Conservation (phyloP, 208 protist genomes). For the Acanthamoeba castellanii region DNA sequence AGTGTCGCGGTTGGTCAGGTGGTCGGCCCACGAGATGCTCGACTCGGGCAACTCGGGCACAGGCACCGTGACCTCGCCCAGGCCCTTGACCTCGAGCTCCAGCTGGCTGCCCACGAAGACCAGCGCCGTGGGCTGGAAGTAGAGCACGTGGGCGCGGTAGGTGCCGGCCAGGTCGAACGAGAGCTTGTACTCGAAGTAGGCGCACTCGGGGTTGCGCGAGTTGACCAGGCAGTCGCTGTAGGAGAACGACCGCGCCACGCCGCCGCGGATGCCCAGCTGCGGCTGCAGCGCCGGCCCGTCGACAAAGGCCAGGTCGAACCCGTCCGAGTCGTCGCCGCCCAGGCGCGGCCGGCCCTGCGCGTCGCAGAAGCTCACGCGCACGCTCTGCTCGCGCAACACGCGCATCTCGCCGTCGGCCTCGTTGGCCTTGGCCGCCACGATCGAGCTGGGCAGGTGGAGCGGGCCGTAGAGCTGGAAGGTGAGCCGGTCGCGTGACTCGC, state of each 20-base stretch:
- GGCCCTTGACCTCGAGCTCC: constrained; percentile 12
- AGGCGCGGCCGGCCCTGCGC: background rate
- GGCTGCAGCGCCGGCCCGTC: background rate
- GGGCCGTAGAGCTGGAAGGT: constrained; percentile 28
- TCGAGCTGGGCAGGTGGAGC: background rate
- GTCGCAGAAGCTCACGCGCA: background rate
- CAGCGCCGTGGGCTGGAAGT: background rate
- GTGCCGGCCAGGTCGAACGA: constrained; percentile 15
- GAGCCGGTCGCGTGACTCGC: background rate
- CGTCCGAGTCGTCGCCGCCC: background rate
- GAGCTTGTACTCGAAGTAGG: constrained; percentile 22
- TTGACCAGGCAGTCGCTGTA: background rate
- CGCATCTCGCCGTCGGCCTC: constrained; percentile 18
- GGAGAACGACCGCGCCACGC: background rate
- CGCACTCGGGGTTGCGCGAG: background rate
- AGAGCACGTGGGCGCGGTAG: background rate
- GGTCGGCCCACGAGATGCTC: constrained; percentile 16
- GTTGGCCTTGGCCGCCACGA: background rate
- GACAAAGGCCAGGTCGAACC: background rate
- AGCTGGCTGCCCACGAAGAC: background rate
- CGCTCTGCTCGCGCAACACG: constrained; percentile 7
- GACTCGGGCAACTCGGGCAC: background rate
- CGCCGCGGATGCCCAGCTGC: background rate
- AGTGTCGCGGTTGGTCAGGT: background rate
- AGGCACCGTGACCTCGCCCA: background rate